Evolutionary conservation across 805 yeast genomes (phyloP).

Genomic region (Candida coleopterorum): DNA sequence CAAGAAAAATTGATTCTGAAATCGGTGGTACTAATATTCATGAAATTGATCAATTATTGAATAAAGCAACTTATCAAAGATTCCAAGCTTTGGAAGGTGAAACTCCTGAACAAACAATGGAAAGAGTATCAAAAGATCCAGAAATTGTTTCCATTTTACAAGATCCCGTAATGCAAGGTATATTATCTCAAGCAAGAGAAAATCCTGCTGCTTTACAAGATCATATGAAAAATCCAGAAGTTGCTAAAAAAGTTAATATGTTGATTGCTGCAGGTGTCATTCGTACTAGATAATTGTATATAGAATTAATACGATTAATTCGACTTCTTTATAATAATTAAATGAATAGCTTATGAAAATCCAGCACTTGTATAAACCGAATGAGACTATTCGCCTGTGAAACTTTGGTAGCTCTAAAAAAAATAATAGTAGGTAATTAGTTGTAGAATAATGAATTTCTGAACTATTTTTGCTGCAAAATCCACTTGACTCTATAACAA

Average conservation of each 20-base stretch:
- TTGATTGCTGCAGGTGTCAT: slow-evolving; percentile 96
- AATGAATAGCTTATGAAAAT: too few relatives aligned
- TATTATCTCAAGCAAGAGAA: slow-evolving; percentile 86
- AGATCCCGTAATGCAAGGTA: slow-evolving; percentile 95
- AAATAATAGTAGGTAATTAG: too few relatives aligned
- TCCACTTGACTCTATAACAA: too few relatives aligned
- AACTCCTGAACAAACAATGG: slow-evolving; percentile 91
- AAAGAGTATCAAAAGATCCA: slow-evolving; percentile 88
- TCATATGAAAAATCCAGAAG: slow-evolving; percentile 95
- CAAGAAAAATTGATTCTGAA: slow-evolving; percentile 69
- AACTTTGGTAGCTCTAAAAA: too few relatives aligned
- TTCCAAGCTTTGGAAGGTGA: slow-evolving; percentile 82
- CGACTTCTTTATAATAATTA: too few relatives aligned
- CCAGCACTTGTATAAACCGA: too few relatives aligned
- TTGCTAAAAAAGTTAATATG: slow-evolving; percentile 79
- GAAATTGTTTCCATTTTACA: slow-evolving; percentile 84
- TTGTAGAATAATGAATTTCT: too few relatives aligned
- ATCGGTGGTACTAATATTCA: slow-evolving; percentile 53
- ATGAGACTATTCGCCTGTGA: too few relatives aligned
- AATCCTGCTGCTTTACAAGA: slow-evolving; percentile 97
- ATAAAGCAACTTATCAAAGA: slow-evolving; percentile 74
- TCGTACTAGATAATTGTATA: slow-evolving; percentile 59
- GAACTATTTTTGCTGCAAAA: too few relatives aligned
- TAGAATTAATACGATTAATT: neutral
- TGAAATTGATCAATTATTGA: slow-evolving; percentile 79